Conservation (phyloP, 257 asterid genomes). For the Mentha longifolia region DNA sequence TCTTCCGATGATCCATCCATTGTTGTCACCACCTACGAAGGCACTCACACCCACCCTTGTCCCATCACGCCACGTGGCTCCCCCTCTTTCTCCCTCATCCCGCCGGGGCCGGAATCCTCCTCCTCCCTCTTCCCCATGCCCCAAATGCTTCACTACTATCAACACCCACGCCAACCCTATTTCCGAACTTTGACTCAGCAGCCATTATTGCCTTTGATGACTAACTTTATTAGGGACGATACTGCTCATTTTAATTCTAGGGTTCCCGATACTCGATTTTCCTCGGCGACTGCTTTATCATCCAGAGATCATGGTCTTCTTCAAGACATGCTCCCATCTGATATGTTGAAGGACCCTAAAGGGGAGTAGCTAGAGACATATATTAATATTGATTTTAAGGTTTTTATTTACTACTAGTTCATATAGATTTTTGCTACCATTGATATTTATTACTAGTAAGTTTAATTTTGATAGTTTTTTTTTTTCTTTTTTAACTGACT, state of each 20-base stretch:
- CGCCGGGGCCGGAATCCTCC: constrained; percentile 48
- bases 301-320: constrained; percentile 83
- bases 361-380: no score
- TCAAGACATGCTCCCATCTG: constrained; percentile 78
- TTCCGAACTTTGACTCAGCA: constrained; percentile 41
- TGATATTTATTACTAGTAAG: not conserved
- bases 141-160: constrained; percentile 38
- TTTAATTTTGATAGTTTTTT: constrained; percentile 22
- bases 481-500: constrained; percentile 27
- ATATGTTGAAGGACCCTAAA: constrained; percentile 56
- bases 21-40: constrained; percentile 92
- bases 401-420: constrained; percentile 27
- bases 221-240: constrained; percentile 19
- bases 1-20: constrained; percentile 72
- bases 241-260: constrained; percentile 8
- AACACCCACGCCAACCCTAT: constrained; percentile 42
- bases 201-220: constrained; percentile 31
- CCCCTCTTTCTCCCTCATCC: constrained; percentile 44
- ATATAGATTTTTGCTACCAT: constrained; percentile 11
- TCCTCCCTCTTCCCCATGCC: constrained; percentile 40
- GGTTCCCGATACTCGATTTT: constrained; percentile 40
- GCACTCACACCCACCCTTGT: constrained; percentile 74
- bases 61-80: constrained; percentile 50
- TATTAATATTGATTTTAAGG: constrained; percentile 28
- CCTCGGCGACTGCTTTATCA: constrained; percentile 24